Base-by-base conservation (phyloP, 257 asterid species). In the Solanum sejunctum region DNA sequence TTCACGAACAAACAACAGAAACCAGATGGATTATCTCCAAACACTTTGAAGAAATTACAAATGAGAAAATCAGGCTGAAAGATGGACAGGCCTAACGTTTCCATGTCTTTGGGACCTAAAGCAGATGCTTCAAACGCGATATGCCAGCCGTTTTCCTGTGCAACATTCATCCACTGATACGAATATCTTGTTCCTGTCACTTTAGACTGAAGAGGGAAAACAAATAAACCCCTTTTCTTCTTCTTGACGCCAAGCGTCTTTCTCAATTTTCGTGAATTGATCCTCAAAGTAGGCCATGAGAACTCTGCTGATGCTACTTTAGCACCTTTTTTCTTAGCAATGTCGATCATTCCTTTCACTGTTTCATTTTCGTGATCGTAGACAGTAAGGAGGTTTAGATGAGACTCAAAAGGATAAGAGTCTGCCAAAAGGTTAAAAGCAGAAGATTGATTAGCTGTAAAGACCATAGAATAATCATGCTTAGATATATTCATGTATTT, bases 111-210 rank as follows among this genome's bases (percentile, higher is more conserved):
- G 0, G 97, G 92, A 18, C 94, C 91, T 56, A 95, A 88, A 12
- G 98, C 92, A 39, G 91, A 90, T n/a, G 97, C 99, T 52, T 95
- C 99, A 7, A 95, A 93, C 87, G 93, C 41, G 2, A 94, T 91
- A 47, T 93, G 97, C 99, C 98, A 95, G 2, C 98, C 99, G 10
- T 92, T 92, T 12, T 94, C 96, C 56, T 95, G 89, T 1, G 98
- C 98, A 5, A 91, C 77, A 66, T 88, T 92, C 98, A 95, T 94
- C 99, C 99, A 95, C 43, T 87, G 94, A 84, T 94, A 93, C 1
- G 98, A 91, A 73, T 95, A 94, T 85, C 90, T 83, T 2, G 93
- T 80, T 10, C 99, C 99, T 6, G 91, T 94, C 79, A 90, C 85
- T 63, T 93, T 90, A 10, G 99, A 95, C 9, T 92, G 99, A 17